Percentiles rank a stretch among this genome's conserved stretches.
phyloP scores from a whole-genome alignment of 139 green algal genomes.

The Asterochloris erici region DNA sequence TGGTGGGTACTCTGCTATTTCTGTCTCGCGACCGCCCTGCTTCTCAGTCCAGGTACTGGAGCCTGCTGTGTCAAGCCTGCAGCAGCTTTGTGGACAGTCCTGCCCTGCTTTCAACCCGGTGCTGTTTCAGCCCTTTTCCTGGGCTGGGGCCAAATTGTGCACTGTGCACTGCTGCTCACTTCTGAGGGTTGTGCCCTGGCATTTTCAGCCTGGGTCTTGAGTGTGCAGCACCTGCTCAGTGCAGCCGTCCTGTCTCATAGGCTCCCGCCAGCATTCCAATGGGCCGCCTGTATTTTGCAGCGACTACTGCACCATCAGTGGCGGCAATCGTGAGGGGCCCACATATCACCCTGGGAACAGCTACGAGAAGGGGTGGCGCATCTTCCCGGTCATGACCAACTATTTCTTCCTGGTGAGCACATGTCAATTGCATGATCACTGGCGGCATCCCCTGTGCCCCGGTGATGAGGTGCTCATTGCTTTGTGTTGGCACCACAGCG shows the following conservation, averaged over 20 bases:
- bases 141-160: too few relatives aligned
- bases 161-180: too few relatives aligned
- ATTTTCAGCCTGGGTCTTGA: too few relatives aligned
- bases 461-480: too few relatives aligned
- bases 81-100: background rate
- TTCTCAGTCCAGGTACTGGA: background rate
- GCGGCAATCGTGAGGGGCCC: background rate
- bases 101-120: background rate
- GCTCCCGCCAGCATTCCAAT: background rate
- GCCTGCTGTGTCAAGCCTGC: background rate
- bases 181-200: too few relatives aligned
- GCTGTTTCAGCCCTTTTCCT: too few relatives aligned
- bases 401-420: slow-evolving; percentile 1
- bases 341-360: background rate
- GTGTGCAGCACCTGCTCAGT: too few relatives aligned
- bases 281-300: background rate
- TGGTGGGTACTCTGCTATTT: background rate
- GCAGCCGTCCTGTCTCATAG: too few relatives aligned
- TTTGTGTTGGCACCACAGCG: too few relatives aligned
- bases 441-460: too few relatives aligned
- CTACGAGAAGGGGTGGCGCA: slow-evolving; percentile 1
- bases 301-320: slow-evolving; percentile 4
- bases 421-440: background rate
- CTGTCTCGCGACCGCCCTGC: background rate
- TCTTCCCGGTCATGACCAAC: slow-evolving; percentile 18